phyloP scores from a whole-genome alignment of 2,329 filamentous ascomycete genomes.

The Acephala macrosclerotiorum region DNA sequence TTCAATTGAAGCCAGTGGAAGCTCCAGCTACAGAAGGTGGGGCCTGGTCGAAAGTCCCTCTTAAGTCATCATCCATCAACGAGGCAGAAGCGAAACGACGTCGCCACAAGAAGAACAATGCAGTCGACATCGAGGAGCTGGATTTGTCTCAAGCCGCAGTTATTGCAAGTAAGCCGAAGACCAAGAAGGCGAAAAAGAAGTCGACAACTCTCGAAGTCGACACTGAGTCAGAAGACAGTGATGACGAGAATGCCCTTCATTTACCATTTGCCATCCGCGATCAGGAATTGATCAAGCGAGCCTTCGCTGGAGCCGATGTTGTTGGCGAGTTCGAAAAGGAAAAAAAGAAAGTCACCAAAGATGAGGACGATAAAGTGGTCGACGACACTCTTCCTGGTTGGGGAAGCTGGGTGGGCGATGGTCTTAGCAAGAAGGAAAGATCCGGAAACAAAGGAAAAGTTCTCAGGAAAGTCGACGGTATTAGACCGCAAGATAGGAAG shows the following conservation, averaged over 20 bases:
- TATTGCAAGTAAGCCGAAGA: slow-evolving; percentile 40
- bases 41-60: slow-evolving; percentile 44
- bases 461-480: slow-evolving; percentile 72
- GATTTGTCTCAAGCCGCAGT: slow-evolving; percentile 43
- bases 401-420: slow-evolving; percentile 90
- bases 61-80: slow-evolving; percentile 33
- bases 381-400: slow-evolving; percentile 92
- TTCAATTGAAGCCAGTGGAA: slow-evolving; percentile 21
- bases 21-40: slow-evolving; percentile 37
- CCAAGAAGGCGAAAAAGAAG: slow-evolving; percentile 38
- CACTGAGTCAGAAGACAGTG: slow-evolving; percentile 43
- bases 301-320: slow-evolving; percentile 89
- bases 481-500: slow-evolving; percentile 79
- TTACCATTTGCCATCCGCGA: slow-evolving; percentile 66
- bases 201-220: slow-evolving; percentile 35
- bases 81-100: slow-evolving; percentile 41
- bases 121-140: slow-evolving; percentile 42
- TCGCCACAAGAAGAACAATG: slow-evolving; percentile 43
- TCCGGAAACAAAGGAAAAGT: slow-evolving; percentile 68
- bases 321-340: slow-evolving; percentile 81
- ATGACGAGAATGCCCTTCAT: slow-evolving; percentile 57
- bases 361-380: slow-evolving; percentile 83
- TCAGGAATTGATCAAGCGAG: slow-evolving; percentile 76
- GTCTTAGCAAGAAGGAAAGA: slow-evolving; percentile 74
- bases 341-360: slow-evolving; percentile 73